Percentiles rank a stretch among this genome's conserved stretches.
These are phyloP conservation scores for Besnoitia besnoiti DNA, from an alignment of 169 alveolate species.

Conservation along the genomic window DNA sequence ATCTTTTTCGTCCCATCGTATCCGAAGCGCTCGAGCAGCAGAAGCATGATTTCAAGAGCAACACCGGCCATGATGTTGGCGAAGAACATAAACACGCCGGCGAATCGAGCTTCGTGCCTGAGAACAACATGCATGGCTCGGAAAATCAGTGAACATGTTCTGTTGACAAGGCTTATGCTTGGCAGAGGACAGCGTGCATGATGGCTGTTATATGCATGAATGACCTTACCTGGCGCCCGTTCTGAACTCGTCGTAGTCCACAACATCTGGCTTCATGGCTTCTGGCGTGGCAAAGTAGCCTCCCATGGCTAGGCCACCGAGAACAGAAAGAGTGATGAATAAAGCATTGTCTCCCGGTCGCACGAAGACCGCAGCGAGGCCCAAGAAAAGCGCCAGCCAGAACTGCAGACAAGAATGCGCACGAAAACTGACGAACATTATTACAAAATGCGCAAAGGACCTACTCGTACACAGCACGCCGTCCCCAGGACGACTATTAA, in stretches of 20 bases:
- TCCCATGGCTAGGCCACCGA: slow-evolving; percentile 59
- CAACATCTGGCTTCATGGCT: slow-evolving; percentile 66
- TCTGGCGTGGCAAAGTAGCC: slow-evolving; percentile 58
- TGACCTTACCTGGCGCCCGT: slow-evolving; percentile 54
- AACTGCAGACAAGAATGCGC: no score
- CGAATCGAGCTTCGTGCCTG: slow-evolving; percentile 56
- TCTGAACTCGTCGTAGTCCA: slow-evolving; percentile 61
- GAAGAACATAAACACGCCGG: slow-evolving; percentile 53
- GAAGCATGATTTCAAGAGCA: slow-evolving; percentile 44
- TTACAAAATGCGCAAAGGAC: no score
- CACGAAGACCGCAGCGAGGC: slow-evolving; percentile 54
- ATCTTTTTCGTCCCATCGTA: slow-evolving; percentile 42
- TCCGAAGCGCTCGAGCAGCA: slow-evolving; percentile 50
- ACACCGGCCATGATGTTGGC: slow-evolving; percentile 47
- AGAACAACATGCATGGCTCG: not conserved
- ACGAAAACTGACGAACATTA: no score
- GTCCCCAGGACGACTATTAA: no score
- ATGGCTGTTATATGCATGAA: not conserved
- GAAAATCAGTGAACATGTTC: no score
- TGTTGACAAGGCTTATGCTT: not conserved
- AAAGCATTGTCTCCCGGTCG: slow-evolving; percentile 22
- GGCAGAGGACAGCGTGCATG: not conserved
- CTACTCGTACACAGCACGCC: no score
- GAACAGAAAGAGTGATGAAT: slow-evolving; percentile 43
- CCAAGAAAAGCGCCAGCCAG: slow-evolving; percentile 26